Percentiles rank a stretch among this genome's conserved stretches.
Evolutionary conservation across 345 rosid species (phyloP).

Genomic region (Balakata baccata): DNA sequence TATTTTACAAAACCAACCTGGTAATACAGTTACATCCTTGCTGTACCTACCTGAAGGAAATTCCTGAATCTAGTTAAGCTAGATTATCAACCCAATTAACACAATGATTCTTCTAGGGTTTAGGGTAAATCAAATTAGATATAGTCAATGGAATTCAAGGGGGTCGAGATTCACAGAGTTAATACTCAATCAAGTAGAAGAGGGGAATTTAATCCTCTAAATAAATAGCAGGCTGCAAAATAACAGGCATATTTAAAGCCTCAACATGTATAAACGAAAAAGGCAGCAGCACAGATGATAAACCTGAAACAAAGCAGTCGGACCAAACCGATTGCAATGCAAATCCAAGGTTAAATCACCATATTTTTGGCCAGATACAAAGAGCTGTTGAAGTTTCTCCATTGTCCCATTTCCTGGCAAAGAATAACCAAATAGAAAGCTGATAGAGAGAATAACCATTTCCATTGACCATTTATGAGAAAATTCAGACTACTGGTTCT

Average conservation of each 20-base stretch:
- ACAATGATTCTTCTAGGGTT: not conserved
- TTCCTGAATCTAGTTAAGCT: not conserved
- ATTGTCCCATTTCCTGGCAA: constrained; percentile 85
- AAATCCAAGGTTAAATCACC: constrained; percentile 84
- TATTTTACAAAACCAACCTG: not conserved
- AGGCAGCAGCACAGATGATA: constrained; percentile 1
- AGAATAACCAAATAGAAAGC: constrained; percentile 22
- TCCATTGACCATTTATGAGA: constrained; percentile 7
- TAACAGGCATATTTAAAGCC: not conserved
- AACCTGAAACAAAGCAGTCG: constrained; percentile 92
- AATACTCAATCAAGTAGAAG: no score
- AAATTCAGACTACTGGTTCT: not conserved
- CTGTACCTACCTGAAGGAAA: not conserved
- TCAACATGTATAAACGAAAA: not conserved
- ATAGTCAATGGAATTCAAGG: not conserved
- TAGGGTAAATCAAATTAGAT: no score
- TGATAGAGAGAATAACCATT: no score
- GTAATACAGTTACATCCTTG: constrained; percentile 1
- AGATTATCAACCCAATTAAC: not conserved
- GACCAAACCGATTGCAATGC: constrained; percentile 95
- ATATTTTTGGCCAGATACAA: constrained; percentile 67
- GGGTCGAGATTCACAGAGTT: no score
- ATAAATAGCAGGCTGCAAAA: not conserved
- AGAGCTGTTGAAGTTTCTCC: constrained; percentile 77
- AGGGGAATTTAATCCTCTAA: no score